These are phyloP conservation scores for Herpetomonas muscarum DNA, from an alignment of 208 protist species.

Conservation along the genomic window DNA sequence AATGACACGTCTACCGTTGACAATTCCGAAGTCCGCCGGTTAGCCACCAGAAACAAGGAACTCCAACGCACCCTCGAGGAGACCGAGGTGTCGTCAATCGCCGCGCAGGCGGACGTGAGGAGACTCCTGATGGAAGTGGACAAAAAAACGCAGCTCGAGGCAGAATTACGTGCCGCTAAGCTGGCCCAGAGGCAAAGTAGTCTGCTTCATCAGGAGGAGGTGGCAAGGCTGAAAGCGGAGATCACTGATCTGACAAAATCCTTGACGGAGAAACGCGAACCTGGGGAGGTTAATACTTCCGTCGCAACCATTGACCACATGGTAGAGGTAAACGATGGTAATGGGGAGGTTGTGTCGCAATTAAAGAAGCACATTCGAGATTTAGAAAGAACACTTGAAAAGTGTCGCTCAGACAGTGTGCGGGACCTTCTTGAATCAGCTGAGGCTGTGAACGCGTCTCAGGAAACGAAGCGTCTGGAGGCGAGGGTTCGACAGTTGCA, in stretches of 20 bases:
- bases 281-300: not conserved
- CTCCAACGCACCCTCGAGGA: not conserved
- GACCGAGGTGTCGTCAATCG: not conserved
- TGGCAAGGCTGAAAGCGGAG: constrained; percentile 26
- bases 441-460: constrained; percentile 26
- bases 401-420: constrained; percentile 51
- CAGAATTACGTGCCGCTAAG: not conserved
- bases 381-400: constrained; percentile 15
- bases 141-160: not conserved
- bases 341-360: constrained; percentile 10
- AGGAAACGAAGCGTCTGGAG: constrained; percentile 45
- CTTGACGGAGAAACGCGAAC: constrained; percentile 23
- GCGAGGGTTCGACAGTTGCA: constrained; percentile 45
- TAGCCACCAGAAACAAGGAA: constrained; percentile 9
- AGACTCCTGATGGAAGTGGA: not conserved
- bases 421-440: constrained; percentile 62
- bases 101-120: not conserved
- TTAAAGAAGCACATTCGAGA: constrained; percentile 10
- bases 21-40: constrained; percentile 1
- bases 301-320: constrained; percentile 14
- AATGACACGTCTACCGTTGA: constrained; percentile 15
- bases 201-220: constrained; percentile 25
- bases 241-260: constrained; percentile 14
- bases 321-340: constrained; percentile 29
- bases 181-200: constrained; percentile 19